phyloP scores from a whole-genome alignment of 2,329 filamentous ascomycete genomes.

The Claviceps pusilla region DNA sequence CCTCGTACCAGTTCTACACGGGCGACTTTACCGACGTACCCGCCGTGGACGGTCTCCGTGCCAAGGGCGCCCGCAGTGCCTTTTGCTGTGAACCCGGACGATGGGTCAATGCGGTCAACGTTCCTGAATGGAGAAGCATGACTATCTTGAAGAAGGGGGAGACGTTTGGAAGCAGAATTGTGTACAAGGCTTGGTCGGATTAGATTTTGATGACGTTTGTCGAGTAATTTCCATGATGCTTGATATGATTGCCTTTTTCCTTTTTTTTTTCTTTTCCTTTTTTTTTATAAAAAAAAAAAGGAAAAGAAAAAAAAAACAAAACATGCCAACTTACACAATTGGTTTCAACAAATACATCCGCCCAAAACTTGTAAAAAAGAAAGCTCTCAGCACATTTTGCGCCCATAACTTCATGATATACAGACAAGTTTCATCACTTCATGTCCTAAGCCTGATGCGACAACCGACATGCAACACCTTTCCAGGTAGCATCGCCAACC shows the following conservation, averaged over 20 bases:
- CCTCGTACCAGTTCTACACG: conserved; percentile 93
- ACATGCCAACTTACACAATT: background rate
- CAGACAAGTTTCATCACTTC: background rate
- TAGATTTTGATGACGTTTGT: conserved; percentile 13
- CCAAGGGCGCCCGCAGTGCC: conserved; percentile 52
- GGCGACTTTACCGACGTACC: conserved; percentile 73
- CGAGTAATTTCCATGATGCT: background rate
- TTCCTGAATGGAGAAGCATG: conserved; percentile 64
- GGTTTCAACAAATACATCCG: background rate
- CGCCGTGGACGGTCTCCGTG: conserved; percentile 44
- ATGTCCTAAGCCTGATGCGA: background rate
- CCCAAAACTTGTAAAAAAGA: background rate
- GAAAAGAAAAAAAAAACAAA: too few relatives aligned
- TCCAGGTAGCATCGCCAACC: background rate
- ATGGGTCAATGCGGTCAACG: conserved; percentile 78
- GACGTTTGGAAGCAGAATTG: conserved; percentile 63
- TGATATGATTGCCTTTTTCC: background rate
- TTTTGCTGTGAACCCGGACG: conserved; percentile 90
- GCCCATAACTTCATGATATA: background rate
- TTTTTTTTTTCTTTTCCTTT: too few relatives aligned
- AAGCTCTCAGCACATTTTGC: background rate
- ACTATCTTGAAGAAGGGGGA: conserved; percentile 72
- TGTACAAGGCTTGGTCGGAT: conserved; percentile 75
- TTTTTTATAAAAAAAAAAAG: background rate
- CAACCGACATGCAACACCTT: background rate